phyloP scores from a whole-genome alignment of 805 yeast species.

The Metschnikowia anglica region DNA sequence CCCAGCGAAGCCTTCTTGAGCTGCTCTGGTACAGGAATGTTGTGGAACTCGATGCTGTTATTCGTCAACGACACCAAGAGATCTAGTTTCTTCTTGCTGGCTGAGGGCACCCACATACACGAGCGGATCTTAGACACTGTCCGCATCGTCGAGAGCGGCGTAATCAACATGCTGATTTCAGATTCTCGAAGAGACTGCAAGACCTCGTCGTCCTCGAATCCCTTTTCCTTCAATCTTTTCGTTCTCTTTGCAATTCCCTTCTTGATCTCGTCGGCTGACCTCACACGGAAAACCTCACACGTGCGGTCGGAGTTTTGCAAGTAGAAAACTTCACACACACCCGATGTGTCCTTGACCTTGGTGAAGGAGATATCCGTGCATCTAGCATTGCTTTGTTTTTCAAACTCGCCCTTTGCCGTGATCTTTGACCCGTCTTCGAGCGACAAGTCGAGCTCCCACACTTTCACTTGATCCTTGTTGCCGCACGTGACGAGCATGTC shows the following conservation, averaged over 20 bases:
- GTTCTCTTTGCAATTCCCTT: slow-evolving; percentile 77
- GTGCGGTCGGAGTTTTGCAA: slow-evolving; percentile 81
- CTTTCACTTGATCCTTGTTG: slow-evolving; percentile 74
- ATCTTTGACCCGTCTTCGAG: slow-evolving; percentile 51
- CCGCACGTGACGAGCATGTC: slow-evolving; percentile 67
- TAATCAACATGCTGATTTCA: slow-evolving; percentile 57
- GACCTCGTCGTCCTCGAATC: slow-evolving; percentile 58
- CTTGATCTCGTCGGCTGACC: slow-evolving; percentile 72
- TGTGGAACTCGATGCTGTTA: slow-evolving; percentile 73
- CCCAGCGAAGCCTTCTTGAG: slow-evolving; percentile 43
- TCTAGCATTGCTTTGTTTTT: slow-evolving; percentile 74
- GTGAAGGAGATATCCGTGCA: slow-evolving; percentile 60
- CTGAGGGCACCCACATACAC: slow-evolving; percentile 56
- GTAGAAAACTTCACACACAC: slow-evolving; percentile 51
- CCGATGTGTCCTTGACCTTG: slow-evolving; percentile 25
- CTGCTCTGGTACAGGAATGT: slow-evolving; percentile 55
- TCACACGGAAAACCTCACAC: slow-evolving; percentile 73
- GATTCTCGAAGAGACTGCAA: slow-evolving; percentile 40
- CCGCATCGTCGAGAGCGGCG: slow-evolving; percentile 68
- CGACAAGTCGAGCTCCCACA: slow-evolving; percentile 71
- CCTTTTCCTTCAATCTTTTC: slow-evolving; percentile 74
- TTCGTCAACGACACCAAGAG: slow-evolving; percentile 64
- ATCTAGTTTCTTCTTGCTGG: slow-evolving; percentile 50
- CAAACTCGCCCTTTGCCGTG: slow-evolving; percentile 60
- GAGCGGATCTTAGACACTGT: slow-evolving; percentile 62